Evolutionary conservation across 2,329 filamentous ascomycete species (phyloP).

Genomic region (Fusarium sterilihyphosum): DNA sequence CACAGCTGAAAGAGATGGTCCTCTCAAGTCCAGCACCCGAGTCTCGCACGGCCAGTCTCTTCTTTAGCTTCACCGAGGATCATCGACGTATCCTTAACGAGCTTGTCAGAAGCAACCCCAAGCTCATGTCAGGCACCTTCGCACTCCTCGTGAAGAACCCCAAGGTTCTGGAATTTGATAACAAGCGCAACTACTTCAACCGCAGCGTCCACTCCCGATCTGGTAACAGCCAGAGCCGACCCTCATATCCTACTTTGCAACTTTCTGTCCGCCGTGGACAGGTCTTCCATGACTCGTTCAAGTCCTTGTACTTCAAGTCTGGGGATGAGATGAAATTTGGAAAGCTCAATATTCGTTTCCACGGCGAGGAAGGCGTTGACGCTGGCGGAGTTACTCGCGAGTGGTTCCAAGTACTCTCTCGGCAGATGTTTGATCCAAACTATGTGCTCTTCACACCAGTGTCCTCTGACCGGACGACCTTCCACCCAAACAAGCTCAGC

Average conservation of each 20-base stretch:
- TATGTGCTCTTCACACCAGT: conserved; percentile 97
- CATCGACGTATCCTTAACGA: conserved; percentile 98
- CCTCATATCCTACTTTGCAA: conserved; percentile 78
- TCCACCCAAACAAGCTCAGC: conserved; percentile 96
- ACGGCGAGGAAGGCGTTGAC: conserved; percentile 96
- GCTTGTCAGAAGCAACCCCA: conserved; percentile 94
- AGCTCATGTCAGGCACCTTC: conserved; percentile 98
- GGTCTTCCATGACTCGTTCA: conserved; percentile 98
- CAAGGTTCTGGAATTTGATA: conserved; percentile 98
- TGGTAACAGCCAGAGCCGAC: conserved; percentile 74
- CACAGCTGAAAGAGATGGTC: conserved; percentile 72
- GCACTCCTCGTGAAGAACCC: conserved; percentile 97
- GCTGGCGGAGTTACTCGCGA: conserved; percentile 97
- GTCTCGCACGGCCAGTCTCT: conserved; percentile 84
- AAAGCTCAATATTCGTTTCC: conserved; percentile 97
- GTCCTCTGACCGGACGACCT: conserved; percentile 95
- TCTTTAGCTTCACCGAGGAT: conserved; percentile 97
- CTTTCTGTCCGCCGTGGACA: conserved; percentile 91
- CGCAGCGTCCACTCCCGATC: conserved; percentile 82
- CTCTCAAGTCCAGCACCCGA: conserved; percentile 81
- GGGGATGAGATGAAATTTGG: conserved; percentile 99
- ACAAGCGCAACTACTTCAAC: conserved; percentile 99
- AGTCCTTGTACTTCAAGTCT: conserved; percentile 95
- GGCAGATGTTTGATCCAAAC: conserved; percentile 99
- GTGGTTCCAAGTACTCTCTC: conserved; percentile 97